Evolutionary conservation across 2,329 filamentous ascomycete genomes (phyloP), one percentile per base, ranked within the genome.

Genomic region (Dichotomopilus funicola): DNA sequence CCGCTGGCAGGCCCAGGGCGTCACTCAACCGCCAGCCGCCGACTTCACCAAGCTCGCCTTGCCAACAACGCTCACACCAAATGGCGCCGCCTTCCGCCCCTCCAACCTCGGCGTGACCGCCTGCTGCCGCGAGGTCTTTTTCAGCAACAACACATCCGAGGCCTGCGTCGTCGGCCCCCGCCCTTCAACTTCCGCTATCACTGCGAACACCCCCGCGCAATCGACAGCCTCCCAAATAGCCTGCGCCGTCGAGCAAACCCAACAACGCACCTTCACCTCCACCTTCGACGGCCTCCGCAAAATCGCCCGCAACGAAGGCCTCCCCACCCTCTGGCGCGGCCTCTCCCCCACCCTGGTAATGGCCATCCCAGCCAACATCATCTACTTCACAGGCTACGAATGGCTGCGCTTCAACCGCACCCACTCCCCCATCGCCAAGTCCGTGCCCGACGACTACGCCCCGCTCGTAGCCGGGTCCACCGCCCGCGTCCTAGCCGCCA

Each of bases 341-440:
- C 75, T 99, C 5, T 95, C 89, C n/a, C 92, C 94, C 0, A 99
- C 94, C 0, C 75, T 99, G 27, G 80, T 91, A 61, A 99, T 99
- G 94, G 86, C 91, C 0, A 81, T 99, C 5, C 94, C 94, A 0
- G 90, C 86, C 33, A 99, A 99, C 69, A 94, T 99, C 63, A 97
- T 99, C 62, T 99, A 99, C 73, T 96, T 97, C 66, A 95, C 94
- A 10, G 94, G 94, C 41, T 99, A 99, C 71, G 94, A 99, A 67
- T 96, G 91, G 87, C 71, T 99, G 56, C 85, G 94, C 38, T 88
- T 80, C 61, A 87, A 89, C 64, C 75, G 77, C 1, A 74, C 73
- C 43, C 95, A 89, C 62, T 95, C 89, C 63, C 91, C 91, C 0
- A 80, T 97, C 59, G 79, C 78, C 38, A 77, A 75, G 43, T 63